Evolutionary conservation across 176 grass and related monocot genomes (phyloP).

Genomic region (Juncus inflexus): DNA sequence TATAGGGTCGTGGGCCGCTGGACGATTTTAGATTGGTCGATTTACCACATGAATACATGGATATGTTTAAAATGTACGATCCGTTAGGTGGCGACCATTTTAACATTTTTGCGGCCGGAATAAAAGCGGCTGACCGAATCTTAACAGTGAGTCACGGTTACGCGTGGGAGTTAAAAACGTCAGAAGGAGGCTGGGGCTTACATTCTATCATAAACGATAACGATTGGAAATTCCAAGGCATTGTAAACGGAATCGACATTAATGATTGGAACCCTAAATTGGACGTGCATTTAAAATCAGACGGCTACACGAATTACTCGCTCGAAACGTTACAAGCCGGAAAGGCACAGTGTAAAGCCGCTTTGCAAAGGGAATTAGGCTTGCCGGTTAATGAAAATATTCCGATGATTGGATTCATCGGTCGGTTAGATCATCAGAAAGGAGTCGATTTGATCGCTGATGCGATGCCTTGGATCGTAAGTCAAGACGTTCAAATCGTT

Average conservation of each 20-base stretch:
- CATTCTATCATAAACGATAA: conserved; percentile 68
- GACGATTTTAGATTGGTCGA: conserved; percentile 65
- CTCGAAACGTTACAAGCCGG: conserved; percentile 54
- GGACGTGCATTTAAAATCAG: conserved; percentile 64
- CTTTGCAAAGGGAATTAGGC: conserved; percentile 70
- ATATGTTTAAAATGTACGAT: conserved; percentile 68
- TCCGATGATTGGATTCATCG: conserved; percentile 75
- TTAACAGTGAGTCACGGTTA: conserved; percentile 94
- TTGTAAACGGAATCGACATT: conserved; percentile 90
- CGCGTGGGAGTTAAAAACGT: conserved; percentile 86
- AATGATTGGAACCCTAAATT: conserved; percentile 70
- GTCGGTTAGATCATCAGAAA: conserved; percentile 86
- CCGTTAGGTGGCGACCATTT: conserved; percentile 78
- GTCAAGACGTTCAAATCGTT: conserved; percentile 77
- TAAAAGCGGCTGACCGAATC: conserved; percentile 79
- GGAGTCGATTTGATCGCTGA: conserved; percentile 88
- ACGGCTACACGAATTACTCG: conserved; percentile 81
- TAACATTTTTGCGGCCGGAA: conserved; percentile 86
- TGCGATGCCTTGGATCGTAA: conserved; percentile 84
- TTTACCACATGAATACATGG: conserved; percentile 69
- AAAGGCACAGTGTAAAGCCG: conserved; percentile 77
- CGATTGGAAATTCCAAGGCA: conserved; percentile 82
- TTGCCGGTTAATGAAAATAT: conserved; percentile 54
- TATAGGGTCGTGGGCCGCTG: conserved; percentile 85
- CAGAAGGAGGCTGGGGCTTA: conserved; percentile 88